Base-by-base conservation (phyloP, 495 filamentous ascomycete species). In the Podospora comata region DNA sequence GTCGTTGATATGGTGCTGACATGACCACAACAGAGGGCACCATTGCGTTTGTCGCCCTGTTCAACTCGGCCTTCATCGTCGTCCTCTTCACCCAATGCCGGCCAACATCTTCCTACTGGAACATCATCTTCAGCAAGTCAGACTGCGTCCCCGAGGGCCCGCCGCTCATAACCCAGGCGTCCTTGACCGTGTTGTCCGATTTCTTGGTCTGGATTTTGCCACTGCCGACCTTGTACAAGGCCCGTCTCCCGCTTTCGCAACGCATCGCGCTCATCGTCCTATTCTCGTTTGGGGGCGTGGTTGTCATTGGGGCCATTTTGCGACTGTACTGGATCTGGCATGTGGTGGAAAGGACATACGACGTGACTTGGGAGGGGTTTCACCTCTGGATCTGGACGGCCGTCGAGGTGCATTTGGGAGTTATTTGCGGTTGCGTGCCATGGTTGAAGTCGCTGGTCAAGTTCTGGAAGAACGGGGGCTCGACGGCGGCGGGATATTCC, bases 141-240 rank as follows among this genome's bases (percentile, higher is more conserved):
- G 72, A 76, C 39, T 78, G 76, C 64, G 60, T 73, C 27, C 67
- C 71, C 18, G 73, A 81, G 44, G 72, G 72, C 55, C 70, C 30
- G 62, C 73, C 62, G 69, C 70, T 66, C 27, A 27, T 77, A n/a
- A 19, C 65, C 27, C 72, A 77, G 20, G 69, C 74, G 44, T 53
- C 27, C 60, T 0, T 79, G n/a, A 81, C 75, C 13, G 80, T 80
- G 28, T 28, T 74, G 0, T 61, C 77, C 15, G 82, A 84, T 62
- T 68, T 83, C 3, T 26, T 79, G 11, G 77, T 83, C 13, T 81
- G 83, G 72, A 66, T 75, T 1, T 65, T 84, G n/a, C 82, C 82
- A 16, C 67, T 84, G 7, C 76, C 76, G 15, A 70, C 74, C 0
- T 59, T 84, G 13, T 78, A 71, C 61, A 34, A 34, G 1, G 68